Conservation (phyloP, 345 rosid genomes). For the Balakata baccata region DNA sequence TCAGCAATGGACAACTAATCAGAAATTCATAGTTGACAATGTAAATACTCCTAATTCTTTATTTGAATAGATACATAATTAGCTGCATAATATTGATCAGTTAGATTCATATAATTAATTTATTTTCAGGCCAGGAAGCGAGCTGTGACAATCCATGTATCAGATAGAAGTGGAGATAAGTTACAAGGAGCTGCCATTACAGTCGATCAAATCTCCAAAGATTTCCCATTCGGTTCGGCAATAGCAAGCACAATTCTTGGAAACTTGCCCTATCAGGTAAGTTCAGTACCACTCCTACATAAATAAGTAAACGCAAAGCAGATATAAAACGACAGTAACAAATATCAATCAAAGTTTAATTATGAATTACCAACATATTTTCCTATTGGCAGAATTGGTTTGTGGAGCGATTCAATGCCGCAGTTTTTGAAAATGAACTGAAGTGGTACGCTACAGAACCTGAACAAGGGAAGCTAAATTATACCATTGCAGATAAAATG, state of each 20-base stretch:
- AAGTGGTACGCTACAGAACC: conserved; percentile 95
- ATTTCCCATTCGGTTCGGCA: conserved; percentile 81
- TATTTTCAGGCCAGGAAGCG: conserved; percentile 61
- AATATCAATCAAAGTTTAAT: no score
- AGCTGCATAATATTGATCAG: not conserved
- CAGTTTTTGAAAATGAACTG: conserved; percentile 83
- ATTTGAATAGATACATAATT: not conserved
- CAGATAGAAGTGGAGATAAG: conserved; percentile 50
- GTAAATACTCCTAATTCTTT: conserved; percentile 31
- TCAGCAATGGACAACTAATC: conserved; percentile 63
- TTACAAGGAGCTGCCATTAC: conserved; percentile 51
- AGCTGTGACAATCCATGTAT: conserved; percentile 59
- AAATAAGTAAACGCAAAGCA: no score
- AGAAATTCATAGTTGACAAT: conserved; percentile 48
- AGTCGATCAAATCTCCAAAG: conserved; percentile 60
- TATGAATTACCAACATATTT: not conserved
- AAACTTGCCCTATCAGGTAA: conserved; percentile 66
- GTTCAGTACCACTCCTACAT: no score
- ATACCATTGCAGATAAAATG: conserved; percentile 63
- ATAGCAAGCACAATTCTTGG: conserved; percentile 69
- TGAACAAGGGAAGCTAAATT: conserved; percentile 54
- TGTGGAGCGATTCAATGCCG: conserved; percentile 70
- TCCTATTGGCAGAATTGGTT: conserved; percentile 60
- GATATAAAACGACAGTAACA: no score
- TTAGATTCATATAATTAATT: not conserved